phyloP scores from a whole-genome alignment of 1,139 yeast genomes.

The Debaryomyces robertsiae region DNA sequence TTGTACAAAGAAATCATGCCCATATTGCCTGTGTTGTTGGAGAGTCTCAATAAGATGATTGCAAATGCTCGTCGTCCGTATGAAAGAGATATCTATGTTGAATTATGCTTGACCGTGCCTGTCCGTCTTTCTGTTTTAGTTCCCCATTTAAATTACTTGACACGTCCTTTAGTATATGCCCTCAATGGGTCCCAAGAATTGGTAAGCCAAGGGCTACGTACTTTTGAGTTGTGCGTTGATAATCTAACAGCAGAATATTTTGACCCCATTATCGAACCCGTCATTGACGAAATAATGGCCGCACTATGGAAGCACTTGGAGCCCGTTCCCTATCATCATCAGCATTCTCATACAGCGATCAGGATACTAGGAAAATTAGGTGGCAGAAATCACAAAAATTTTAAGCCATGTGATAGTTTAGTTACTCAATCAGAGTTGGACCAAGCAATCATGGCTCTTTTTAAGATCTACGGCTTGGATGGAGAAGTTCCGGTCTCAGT shows the following conservation, averaged over 20 bases:
- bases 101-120: conserved; percentile 92
- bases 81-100: conserved; percentile 92
- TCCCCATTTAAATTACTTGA: conserved; percentile 84
- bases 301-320: conserved; percentile 90
- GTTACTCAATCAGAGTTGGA: conserved; percentile 58
- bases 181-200: conserved; percentile 88
- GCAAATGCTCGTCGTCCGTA: conserved; percentile 83
- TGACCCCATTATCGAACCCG: conserved; percentile 96
- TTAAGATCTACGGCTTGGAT: conserved; percentile 70
- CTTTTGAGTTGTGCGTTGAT: conserved; percentile 95
- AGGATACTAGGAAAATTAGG: conserved; percentile 94
- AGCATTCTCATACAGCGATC: conserved; percentile 91
- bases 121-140: conserved; percentile 90
- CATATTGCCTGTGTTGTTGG: conserved; percentile 79
- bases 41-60: conserved; percentile 80
- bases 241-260: conserved; percentile 94
- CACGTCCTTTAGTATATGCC: conserved; percentile 90
- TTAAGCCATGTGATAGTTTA: conserved; percentile 72
- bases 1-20: conserved; percentile 93
- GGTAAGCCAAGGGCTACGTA: conserved; percentile 90
- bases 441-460: conserved; percentile 68
- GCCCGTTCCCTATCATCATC: conserved; percentile 92
- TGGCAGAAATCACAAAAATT: conserved; percentile 87
- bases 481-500: conserved; percentile 67
- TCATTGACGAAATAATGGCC: conserved; percentile 87